phyloP scores from a whole-genome alignment of 179 eudicot genomes.

The Camellia oleifera region DNA sequence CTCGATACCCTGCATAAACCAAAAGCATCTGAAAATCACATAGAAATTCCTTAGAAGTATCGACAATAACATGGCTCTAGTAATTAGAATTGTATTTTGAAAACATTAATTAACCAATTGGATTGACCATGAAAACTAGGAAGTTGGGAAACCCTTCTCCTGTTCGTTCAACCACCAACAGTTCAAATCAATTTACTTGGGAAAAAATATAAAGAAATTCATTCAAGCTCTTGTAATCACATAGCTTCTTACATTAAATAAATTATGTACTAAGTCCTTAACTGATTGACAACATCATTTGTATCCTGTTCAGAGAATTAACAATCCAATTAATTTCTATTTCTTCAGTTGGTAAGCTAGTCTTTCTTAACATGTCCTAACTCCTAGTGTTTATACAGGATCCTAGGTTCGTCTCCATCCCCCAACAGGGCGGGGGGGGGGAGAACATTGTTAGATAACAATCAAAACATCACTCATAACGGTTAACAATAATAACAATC shows the following conservation, averaged over 20 bases:
- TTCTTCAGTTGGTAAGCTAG: constrained; percentile 2
- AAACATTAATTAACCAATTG: neutral
- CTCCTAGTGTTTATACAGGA: neutral
- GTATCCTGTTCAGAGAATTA: neutral
- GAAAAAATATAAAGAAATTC: neutral
- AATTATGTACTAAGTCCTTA: neutral
- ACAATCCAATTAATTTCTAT: neutral
- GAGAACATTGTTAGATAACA: neutral
- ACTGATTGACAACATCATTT: neutral
- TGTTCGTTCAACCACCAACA: constrained; percentile 3
- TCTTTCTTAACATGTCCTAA: constrained; percentile 1
- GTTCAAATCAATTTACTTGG: neutral
- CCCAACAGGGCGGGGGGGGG: neutral
- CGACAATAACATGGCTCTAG: neutral
- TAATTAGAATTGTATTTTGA: neutral
- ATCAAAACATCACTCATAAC: neutral
- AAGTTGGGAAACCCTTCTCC: neutral
- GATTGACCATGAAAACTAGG: neutral
- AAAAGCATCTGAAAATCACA: neutral
- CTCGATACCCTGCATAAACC: constrained; percentile 66
- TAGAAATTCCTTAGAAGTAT: neutral
- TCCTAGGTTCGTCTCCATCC: neutral
- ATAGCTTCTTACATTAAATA: too few relatives aligned
- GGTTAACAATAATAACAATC: neutral
- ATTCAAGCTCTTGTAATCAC: neutral